Percentiles rank a stretch among this genome's conserved stretches.
Conservation (phyloP, 2,329 filamentous ascomycete genomes). For the Diaporthe sp. region DNA sequence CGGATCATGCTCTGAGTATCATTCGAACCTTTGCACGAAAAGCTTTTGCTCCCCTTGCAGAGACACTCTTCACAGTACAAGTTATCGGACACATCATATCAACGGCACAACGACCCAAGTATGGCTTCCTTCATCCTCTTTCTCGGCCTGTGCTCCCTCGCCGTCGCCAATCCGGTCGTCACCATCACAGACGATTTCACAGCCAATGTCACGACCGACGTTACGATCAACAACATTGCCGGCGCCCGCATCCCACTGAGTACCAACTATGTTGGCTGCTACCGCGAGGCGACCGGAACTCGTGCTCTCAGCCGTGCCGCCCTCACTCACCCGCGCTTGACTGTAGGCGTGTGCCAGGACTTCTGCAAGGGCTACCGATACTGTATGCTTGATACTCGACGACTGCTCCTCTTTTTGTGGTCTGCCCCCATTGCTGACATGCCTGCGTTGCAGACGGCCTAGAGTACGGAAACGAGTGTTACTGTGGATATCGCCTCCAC, state of each 20-base stretch:
- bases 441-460: conserved; percentile 37
- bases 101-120: background rate
- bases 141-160: conserved; percentile 34
- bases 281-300: background rate
- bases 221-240: conserved; percentile 41
- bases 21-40: background rate
- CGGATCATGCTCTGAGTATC: background rate
- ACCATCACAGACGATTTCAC: conserved; percentile 46
- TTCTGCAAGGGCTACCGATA: conserved; percentile 51
- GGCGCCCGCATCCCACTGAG: background rate
- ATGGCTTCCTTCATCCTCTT: conserved; percentile 34
- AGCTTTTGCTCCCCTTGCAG: background rate
- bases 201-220: conserved; percentile 38
- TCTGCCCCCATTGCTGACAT: background rate
- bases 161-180: conserved; percentile 28
- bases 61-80: background rate
- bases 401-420: background rate
- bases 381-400: conserved; percentile 47
- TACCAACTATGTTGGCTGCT: conserved; percentile 24
- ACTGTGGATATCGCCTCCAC: conserved; percentile 45
- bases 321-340: conserved; percentile 47
- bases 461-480: conserved; percentile 54
- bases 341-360: conserved; percentile 54
- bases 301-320: conserved; percentile 12
- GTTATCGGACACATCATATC: background rate